phyloP scores from a whole-genome alignment of 2,329 filamentous ascomycete species.

The Zymoseptoria crescenta region DNA sequence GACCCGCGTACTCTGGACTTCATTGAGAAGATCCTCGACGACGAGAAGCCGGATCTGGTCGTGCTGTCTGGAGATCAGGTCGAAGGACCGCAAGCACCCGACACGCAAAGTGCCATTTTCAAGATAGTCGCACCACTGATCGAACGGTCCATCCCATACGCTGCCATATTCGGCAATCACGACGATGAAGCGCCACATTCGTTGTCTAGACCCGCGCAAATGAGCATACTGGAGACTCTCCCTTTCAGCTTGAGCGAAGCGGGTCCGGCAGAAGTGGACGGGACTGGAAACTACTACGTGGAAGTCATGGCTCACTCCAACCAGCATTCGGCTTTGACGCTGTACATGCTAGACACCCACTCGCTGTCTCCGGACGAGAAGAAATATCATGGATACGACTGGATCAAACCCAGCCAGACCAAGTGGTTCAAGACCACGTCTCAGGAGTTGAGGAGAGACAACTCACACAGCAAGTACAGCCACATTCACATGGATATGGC shows the following conservation, averaged over 20 bases:
- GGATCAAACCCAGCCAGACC: constrained; percentile 90
- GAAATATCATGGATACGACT: constrained; percentile 88
- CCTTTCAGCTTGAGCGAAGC: constrained; percentile 83
- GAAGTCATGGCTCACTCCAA: constrained; percentile 79
- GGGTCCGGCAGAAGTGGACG: constrained; percentile 75
- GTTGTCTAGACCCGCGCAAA: constrained; percentile 67
- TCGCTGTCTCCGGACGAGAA: constrained; percentile 84
- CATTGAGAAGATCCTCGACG: constrained; percentile 71
- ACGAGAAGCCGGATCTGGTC: constrained; percentile 89
- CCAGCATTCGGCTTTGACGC: constrained; percentile 79
- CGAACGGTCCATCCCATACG: constrained; percentile 82
- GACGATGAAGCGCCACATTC: constrained; percentile 66
- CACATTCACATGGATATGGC: constrained; percentile 92
- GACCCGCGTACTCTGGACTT: constrained; percentile 90
- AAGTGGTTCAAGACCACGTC: constrained; percentile 85
- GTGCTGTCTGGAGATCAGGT: constrained; percentile 90
- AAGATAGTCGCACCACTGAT: constrained; percentile 83
- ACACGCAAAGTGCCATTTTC: constrained; percentile 87
- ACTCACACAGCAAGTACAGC: constrained; percentile 62
- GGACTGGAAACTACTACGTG: constrained; percentile 89
- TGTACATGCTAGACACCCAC: constrained; percentile 95
- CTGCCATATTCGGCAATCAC: constrained; percentile 93
- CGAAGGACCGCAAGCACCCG: constrained; percentile 85
- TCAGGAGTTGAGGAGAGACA: constrained; percentile 57
- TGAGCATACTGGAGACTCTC: constrained; percentile 76